phyloP scores from a whole-genome alignment of 805 yeast genomes.

The Pichia cabralensis region DNA sequence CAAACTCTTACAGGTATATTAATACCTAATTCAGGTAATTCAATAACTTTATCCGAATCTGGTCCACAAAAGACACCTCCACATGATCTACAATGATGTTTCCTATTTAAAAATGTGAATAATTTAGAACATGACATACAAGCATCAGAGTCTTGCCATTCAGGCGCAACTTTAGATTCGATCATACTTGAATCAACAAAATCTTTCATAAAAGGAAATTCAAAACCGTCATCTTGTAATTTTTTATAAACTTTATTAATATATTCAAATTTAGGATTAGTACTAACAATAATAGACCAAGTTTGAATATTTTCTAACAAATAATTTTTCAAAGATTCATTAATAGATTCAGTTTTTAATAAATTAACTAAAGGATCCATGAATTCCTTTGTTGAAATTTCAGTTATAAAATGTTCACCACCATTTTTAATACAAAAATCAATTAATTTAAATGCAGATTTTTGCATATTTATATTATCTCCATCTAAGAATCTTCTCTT shows the following conservation, averaged over 20 bases:
- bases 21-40: conserved; percentile 78
- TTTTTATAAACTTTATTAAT: conserved; percentile 52
- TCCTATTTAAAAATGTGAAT: conserved; percentile 75
- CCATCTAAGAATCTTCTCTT: conserved; percentile 55
- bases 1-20: conserved; percentile 88
- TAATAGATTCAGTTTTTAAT: conserved; percentile 22
- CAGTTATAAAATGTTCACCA: conserved; percentile 74
- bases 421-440: conserved; percentile 91
- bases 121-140: conserved; percentile 87
- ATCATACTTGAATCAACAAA: conserved; percentile 42
- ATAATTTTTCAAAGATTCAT: conserved; percentile 46
- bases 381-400: conserved; percentile 76
- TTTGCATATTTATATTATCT: conserved; percentile 71
- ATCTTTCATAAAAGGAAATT: conserved; percentile 47
- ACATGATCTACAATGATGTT: conserved; percentile 95
- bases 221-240: conserved; percentile 51
- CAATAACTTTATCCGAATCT: conserved; percentile 65
- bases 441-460: conserved; percentile 62
- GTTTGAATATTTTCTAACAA: conserved; percentile 59
- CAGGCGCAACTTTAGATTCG: conserved; percentile 91
- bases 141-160: conserved; percentile 91
- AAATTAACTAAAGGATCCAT: conserved; percentile 62
- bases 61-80: conserved; percentile 89
- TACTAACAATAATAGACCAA: conserved; percentile 68
- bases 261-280: conserved; percentile 54